Evolutionary conservation across 495 filamentous ascomycete species (phyloP).

Genomic region (Penicillium egyptiacum): DNA sequence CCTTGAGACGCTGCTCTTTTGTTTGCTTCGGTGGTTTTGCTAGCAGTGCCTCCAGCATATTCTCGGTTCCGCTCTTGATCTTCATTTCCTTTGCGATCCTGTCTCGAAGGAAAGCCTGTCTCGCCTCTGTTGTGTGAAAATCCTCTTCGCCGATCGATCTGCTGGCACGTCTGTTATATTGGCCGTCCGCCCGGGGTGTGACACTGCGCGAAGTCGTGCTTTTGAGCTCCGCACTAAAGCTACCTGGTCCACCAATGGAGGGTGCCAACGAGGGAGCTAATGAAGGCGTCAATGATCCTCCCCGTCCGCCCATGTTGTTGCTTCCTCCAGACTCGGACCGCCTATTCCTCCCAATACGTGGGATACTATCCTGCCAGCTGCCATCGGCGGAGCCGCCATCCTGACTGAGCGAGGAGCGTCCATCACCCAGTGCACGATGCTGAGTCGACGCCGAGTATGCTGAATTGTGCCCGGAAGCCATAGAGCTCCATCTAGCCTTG

Average conservation of each 20-base stretch:
- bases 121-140: constrained; percentile 64
- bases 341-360: constrained; percentile 43
- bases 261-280: constrained; percentile 56
- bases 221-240: constrained; percentile 88
- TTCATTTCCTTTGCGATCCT: constrained; percentile 91
- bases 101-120: constrained; percentile 70
- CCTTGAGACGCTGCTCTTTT: constrained; percentile 81
- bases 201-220: constrained; percentile 68
- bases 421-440: constrained; percentile 59
- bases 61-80: constrained; percentile 96
- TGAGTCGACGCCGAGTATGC: constrained; percentile 67
- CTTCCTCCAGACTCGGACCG: constrained; percentile 62
- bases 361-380: constrained; percentile 49
- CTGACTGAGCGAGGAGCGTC: constrained; percentile 53
- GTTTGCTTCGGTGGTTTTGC: constrained; percentile 95
- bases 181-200: constrained; percentile 67
- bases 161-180: constrained; percentile 53
- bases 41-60: constrained; percentile 90
- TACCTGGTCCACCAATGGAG: constrained; percentile 71
- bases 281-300: constrained; percentile 18
- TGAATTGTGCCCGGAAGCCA: constrained; percentile 52
- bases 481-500: constrained; percentile 49
- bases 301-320: constrained; percentile 61
- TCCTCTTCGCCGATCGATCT: constrained; percentile 64
- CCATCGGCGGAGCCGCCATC: constrained; percentile 52